These are phyloP conservation scores for Leccinum huronense DNA, from an alignment of 1,284 basidiomycete species.

Conservation along the genomic window DNA sequence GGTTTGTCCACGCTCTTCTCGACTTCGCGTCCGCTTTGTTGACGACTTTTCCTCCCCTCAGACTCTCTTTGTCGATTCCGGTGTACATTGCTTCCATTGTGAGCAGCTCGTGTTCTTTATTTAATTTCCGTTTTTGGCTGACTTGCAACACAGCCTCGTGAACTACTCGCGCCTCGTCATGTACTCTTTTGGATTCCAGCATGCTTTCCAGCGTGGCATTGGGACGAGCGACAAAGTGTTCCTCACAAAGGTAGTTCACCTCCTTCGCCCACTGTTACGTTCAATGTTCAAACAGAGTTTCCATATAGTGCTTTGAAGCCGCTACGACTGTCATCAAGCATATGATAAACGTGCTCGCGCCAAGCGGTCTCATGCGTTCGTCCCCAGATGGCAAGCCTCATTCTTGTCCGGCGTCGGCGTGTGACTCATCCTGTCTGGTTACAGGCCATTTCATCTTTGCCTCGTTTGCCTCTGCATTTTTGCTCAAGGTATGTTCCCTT, in stretches of 20 bases:
- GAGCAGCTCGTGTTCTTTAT: slow-evolving; percentile 9
- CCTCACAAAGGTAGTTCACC: slow-evolving; percentile 55
- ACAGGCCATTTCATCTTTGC: slow-evolving; percentile 79
- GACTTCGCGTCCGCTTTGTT: background rate
- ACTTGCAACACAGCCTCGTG: slow-evolving; percentile 50
- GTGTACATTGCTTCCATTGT: slow-evolving; percentile 67
- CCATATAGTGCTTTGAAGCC: slow-evolving; percentile 56
- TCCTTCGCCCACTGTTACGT: slow-evolving; percentile 5
- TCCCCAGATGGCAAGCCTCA: slow-evolving; percentile 68
- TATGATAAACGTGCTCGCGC: slow-evolving; percentile 64
- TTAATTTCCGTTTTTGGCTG: slow-evolving; percentile 16
- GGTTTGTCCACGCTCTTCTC: slow-evolving; percentile 36
- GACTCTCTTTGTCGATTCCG: slow-evolving; percentile 66
- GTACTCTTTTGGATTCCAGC: slow-evolving; percentile 83
- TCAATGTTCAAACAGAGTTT: background rate
- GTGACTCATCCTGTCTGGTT: background rate
- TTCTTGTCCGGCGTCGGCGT: background rate
- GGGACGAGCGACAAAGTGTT: slow-evolving; percentile 61
- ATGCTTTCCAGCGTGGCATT: slow-evolving; percentile 71
- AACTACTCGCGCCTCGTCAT: slow-evolving; percentile 80
- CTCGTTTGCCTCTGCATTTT: slow-evolving; percentile 81
- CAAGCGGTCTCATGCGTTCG: slow-evolving; percentile 76
- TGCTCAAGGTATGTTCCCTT: slow-evolving; percentile 62
- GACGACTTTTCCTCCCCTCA: background rate
- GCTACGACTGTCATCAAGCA: slow-evolving; percentile 66